These are phyloP conservation scores for Rhynchospora pubera DNA, from an alignment of 176 grass and related monocot species.

Conservation along the genomic window DNA sequence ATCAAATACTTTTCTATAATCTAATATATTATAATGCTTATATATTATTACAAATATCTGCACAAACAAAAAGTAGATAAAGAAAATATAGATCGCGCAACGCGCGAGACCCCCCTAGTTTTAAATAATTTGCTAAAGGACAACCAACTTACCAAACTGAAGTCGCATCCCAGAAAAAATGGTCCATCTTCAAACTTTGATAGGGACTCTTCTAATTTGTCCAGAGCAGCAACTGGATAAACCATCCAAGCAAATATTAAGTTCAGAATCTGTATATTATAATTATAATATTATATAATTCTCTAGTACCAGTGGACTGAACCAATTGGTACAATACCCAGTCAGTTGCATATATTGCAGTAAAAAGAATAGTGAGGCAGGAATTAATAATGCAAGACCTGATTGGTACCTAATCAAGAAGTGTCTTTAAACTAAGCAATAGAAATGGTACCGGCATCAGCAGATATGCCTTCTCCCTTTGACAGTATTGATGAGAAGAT, in stretches of 20 bases:
- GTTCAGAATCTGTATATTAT: background rate
- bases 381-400: too few species aligned
- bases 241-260: background rate
- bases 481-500: slow-evolving; percentile 28
- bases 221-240: slow-evolving; percentile 39
- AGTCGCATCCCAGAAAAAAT: slow-evolving; percentile 61
- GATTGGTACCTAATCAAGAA: background rate
- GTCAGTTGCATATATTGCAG: background rate
- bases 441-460: slow-evolving; percentile 33
- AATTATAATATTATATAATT: background rate
- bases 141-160: slow-evolving; percentile 53
- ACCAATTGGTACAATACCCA: background rate
- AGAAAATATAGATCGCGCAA: too few species aligned
- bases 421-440: background rate
- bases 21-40: too few species aligned
- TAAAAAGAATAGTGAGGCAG: too few species aligned
- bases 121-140: background rate
- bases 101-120: too few species aligned
- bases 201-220: slow-evolving; percentile 58
- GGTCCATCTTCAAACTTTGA: slow-evolving; percentile 63
- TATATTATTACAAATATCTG: too few species aligned
- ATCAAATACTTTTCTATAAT: too few species aligned
- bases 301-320: background rate
- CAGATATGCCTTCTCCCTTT: slow-evolving; percentile 25
- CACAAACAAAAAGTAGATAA: too few species aligned